A percentile compares a stretch with the other conserved stretches of the same genome.
These are phyloP conservation scores for Agastache rugosa DNA, from an alignment of 257 asterid species.

Conservation along the genomic window DNA sequence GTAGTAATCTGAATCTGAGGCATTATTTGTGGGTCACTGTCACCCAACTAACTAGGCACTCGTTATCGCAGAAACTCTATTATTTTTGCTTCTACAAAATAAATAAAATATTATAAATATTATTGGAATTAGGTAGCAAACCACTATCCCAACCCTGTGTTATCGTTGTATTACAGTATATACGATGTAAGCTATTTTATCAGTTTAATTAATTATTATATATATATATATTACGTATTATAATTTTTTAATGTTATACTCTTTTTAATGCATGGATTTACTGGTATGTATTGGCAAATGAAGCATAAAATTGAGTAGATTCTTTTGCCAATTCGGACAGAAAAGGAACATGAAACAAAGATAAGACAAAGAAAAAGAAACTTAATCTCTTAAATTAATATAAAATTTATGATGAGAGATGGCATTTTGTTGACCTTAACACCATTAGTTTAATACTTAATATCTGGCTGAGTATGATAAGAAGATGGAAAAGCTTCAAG, in stretches of 20 bases:
- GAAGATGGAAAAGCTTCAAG: too few species aligned
- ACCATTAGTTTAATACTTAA: background rate
- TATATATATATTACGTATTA: too few species aligned
- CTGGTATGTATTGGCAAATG: too few species aligned
- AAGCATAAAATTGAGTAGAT: background rate
- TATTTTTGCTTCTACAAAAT: background rate
- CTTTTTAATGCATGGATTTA: too few species aligned
- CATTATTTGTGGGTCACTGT: conserved; percentile 22
- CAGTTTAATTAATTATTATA: background rate
- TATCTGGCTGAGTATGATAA: background rate
- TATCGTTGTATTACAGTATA: background rate
- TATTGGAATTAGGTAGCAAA: background rate
- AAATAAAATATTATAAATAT: background rate
- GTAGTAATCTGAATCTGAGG: background rate
- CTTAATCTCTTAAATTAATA: background rate
- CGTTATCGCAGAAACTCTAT: background rate
- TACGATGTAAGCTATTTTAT: background rate
- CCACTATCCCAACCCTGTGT: background rate
- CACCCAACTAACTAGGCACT: conserved; percentile 17
- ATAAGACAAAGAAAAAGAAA: background rate
- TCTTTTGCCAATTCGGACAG: background rate
- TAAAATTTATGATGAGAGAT: background rate
- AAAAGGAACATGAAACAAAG: background rate
- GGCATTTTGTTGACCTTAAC: background rate
- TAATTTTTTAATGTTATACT: background rate